Conservation (phyloP, 2,329 filamentous ascomycete species). For the Penicillium sp. region DNA sequence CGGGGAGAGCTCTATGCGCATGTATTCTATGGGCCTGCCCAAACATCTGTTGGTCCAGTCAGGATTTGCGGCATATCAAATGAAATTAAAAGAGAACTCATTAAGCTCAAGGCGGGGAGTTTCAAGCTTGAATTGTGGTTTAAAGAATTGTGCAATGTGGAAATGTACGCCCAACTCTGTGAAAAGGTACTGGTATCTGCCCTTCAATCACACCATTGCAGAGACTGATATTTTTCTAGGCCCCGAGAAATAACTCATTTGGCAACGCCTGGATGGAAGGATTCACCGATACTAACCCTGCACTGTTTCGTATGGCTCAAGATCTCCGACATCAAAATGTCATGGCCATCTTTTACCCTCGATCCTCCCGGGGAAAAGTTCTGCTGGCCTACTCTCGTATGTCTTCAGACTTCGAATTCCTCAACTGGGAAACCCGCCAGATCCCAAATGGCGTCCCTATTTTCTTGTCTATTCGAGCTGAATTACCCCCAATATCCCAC, state of each 20-base stretch:
- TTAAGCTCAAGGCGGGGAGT: constrained; percentile 5
- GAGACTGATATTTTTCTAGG: not conserved
- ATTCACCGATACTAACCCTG: constrained; percentile 35
- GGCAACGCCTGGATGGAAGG: constrained; percentile 41
- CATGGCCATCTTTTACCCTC: constrained; percentile 36
- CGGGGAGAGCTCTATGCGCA: constrained; percentile 32
- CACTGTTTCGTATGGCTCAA: constrained; percentile 32
- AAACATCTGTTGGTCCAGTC: constrained; percentile 32
- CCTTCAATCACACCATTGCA: not conserved
- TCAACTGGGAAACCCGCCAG: constrained; percentile 14
- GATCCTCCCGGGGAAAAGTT: constrained; percentile 11
- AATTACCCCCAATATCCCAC: not conserved
- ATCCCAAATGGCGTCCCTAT: not conserved
- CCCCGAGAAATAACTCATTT: not conserved
- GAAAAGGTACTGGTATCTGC: constrained; percentile 26
- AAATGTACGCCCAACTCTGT: constrained; percentile 33
- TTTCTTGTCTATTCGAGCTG: not conserved
- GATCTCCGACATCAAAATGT: constrained; percentile 29
- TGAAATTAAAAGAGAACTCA: constrained; percentile 19
- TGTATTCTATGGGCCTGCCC: constrained; percentile 37
- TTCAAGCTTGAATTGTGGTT: constrained; percentile 36
- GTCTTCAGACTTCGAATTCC: constrained; percentile 31
- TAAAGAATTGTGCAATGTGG: constrained; percentile 33
- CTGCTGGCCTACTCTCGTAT: constrained; percentile 36
- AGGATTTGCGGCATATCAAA: constrained; percentile 33